Base-by-base conservation (phyloP, 805 yeast species). In the Clavispora asparagi region DNA sequence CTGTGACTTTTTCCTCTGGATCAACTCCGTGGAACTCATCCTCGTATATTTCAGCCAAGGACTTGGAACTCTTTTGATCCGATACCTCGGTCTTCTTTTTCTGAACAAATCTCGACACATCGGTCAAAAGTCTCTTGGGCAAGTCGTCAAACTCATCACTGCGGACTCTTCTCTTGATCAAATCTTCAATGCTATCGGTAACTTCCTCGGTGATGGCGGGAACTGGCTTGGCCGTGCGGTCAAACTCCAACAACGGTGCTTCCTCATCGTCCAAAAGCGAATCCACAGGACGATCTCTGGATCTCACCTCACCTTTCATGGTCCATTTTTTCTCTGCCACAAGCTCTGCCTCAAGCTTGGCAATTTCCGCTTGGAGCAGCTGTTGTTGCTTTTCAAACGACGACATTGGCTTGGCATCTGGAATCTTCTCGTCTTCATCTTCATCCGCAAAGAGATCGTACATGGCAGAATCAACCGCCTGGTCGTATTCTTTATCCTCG, bases 321-420 rank as follows among this genome's bases (percentile, higher is more conserved):
- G 96, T 82, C 99, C 99, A 92, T 58, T 82, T 82, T 70, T 94
- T 92, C 47, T 85, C 92, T 4, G 91, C 94, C 28, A 92, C 82
- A 14, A 94, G 83, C 62, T 91, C 97, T 39, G 82, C 80, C 67
- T 92, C 99, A 42, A 91, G 72, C 55, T 78, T 74, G 31, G 78
- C 78, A 50, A 94, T 94, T 65, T 94, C 95, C 31, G 77, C 74
- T 57, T 83, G 87, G 25, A 94, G 72, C 49, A 79, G 80, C 43
- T 73, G 71, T 64, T 92, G 97, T 62, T 89, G 95, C 55, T 78
- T 84, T 65, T 92, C 95, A 61, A 81, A 89, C 4, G 88, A 78
- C 0, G 96, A 87, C 46, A 89, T 65, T 30, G 70, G 70, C 44
- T 66, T 64, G 10, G 58, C 54, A 14, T 41, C 43, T 23, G 47